Base-by-base conservation (phyloP, 1,284 basidiomycete species). In the Ganoderma lucidum region DNA sequence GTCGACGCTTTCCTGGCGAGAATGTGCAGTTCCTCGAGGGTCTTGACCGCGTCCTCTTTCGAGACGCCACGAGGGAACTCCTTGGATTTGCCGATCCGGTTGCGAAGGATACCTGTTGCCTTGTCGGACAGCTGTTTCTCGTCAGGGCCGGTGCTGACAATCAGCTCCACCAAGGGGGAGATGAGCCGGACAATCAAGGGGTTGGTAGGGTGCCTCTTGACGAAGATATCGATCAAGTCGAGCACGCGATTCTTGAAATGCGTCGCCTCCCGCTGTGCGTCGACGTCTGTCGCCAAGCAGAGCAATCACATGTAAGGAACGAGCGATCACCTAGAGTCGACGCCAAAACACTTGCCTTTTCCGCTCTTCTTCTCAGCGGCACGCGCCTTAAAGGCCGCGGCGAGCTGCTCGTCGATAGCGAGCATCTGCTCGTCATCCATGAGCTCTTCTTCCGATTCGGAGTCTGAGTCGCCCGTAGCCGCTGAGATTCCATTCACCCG, bases 351-450 rank as follows among this genome's bases (percentile, higher is more conserved):
- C 84, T 71, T 67, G 91, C 93, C 87, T 85, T 90, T 92, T 64
- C 84, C 84, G 53, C 84, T 83, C 75, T 88, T 91, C 76, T 87
- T 90, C 69, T 88, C 88, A 63, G 84, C 85, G n/a, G 86, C 81
- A 67, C 90, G 89, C 60, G 88, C 84, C 72, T 88, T 88, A 88
- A 99, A 98, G 48, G 97, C 93, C 68, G 93, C 90, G 6, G 95
- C 95, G 6, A 99, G 88, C 78, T 98, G 95, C 71, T 95, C 94
- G 78, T 99, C 97, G 56, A 99, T 89, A 62, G 93, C 93, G 86
- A 98, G 91, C 97, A 99, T 99, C 82, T 98, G 95, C 59, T 99
- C 97, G 78, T 99, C 97, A 77, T 97, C 93, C 90, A 96, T 93
- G 35, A 92, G 83, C 58, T 93, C 92, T 74, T 93, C 91, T 41